phyloP scores from a whole-genome alignment of 1,284 basidiomycete species.

The Xerocomus minutiporus region DNA sequence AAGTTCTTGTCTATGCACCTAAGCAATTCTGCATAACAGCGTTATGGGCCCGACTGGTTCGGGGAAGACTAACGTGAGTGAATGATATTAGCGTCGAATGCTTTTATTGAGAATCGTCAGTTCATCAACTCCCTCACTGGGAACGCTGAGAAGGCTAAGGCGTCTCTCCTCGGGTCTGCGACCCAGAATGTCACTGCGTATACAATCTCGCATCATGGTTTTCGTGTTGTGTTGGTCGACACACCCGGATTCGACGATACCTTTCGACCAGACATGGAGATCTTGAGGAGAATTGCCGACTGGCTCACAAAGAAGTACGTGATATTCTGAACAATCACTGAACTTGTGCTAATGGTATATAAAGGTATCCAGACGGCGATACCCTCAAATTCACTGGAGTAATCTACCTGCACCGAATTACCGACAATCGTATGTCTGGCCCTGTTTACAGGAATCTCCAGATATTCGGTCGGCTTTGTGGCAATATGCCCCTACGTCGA shows the following conservation, averaged over 20 bases:
- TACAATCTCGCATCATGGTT: background rate
- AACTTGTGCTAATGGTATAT: background rate
- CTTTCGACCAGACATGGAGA: constrained; percentile 22
- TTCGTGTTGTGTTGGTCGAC: constrained; percentile 20
- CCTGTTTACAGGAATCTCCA: constrained; percentile 41
- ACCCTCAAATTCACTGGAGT: constrained; percentile 35
- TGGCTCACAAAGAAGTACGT: constrained; percentile 22
- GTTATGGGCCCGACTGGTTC: background rate
- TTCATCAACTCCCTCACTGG: constrained; percentile 16
- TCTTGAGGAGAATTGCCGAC: constrained; percentile 23
- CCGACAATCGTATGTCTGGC: constrained; percentile 33
- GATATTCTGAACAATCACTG: background rate
- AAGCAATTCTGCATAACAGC: background rate
- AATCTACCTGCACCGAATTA: constrained; percentile 43
- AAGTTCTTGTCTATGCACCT: background rate
- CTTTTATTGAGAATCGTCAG: constrained; percentile 1
- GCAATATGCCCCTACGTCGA: background rate
- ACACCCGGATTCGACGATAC: constrained; percentile 28
- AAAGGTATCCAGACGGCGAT: constrained; percentile 10
- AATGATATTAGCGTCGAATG: background rate
- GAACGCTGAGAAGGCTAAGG: background rate
- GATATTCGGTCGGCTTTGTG: constrained; percentile 33
- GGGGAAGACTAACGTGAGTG: background rate
- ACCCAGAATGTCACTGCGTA: constrained; percentile 9
- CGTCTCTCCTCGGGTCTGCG: constrained; percentile 4